Evolutionary conservation across 1,139 yeast species (phyloP).

Genomic region (Geotrichum macrosporum): DNA sequence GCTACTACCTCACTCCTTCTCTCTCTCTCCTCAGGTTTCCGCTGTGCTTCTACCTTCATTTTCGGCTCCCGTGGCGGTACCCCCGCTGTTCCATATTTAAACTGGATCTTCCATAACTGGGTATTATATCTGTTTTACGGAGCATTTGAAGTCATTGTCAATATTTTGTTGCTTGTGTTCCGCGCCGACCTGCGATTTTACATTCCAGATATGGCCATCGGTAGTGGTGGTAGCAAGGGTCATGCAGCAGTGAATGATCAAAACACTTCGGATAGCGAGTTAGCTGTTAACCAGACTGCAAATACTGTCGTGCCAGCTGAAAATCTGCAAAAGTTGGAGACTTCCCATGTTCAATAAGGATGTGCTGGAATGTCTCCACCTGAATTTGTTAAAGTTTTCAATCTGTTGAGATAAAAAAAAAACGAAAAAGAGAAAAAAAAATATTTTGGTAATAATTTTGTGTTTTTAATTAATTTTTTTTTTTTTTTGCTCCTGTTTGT

Average conservation of each 20-base stretch:
- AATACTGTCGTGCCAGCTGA: neutral
- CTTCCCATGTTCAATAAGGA: too few relatives aligned
- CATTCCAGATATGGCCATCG: constrained; percentile 52
- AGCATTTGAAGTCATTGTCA: constrained; percentile 54
- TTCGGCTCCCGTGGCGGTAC: constrained; percentile 33
- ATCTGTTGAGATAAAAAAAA: too few relatives aligned
- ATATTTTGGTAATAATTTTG: too few relatives aligned
- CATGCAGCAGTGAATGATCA: neutral
- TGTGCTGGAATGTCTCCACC: too few relatives aligned
- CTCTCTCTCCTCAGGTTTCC: constrained; percentile 53
- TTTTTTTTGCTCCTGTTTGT: too few relatives aligned
- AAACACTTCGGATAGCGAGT: neutral
- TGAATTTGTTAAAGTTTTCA: too few relatives aligned
- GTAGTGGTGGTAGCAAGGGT: neutral
- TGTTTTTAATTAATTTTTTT: too few relatives aligned
- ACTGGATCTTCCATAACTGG: constrained; percentile 49
- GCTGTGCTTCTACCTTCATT: constrained; percentile 54
- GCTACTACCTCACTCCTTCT: constrained; percentile 50
- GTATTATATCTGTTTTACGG: constrained; percentile 69
- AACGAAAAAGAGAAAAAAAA: too few relatives aligned
- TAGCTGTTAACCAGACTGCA: neutral
- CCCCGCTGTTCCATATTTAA: constrained; percentile 32
- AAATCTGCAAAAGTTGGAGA: neutral
- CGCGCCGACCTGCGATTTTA: constrained; percentile 73
- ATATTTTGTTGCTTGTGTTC: constrained; percentile 52